Conservation (phyloP, 2,329 filamentous ascomycete genomes). For the Dactylellina parvicollis region DNA sequence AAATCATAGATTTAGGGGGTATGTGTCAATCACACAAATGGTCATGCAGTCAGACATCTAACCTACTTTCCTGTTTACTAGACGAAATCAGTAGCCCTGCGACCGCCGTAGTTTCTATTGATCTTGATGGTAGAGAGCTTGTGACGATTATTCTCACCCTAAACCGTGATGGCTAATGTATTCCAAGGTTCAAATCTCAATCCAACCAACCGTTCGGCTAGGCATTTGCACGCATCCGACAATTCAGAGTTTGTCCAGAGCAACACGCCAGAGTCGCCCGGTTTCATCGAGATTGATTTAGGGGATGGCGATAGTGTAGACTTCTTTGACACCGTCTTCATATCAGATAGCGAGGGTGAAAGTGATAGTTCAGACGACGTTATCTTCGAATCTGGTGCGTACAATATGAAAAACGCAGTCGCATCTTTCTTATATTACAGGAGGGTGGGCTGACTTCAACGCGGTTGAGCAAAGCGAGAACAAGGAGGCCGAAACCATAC, state of each 20-base stretch:
- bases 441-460: neutral
- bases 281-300: neutral
- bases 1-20: conserved; percentile 48
- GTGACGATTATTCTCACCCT: too few relatives aligned
- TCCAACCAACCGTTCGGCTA: too few relatives aligned
- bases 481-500: conserved; percentile 1
- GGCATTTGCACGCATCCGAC: neutral
- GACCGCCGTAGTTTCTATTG: too few relatives aligned
- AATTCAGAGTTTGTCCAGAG: neutral
- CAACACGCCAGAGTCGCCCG: neutral
- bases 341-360: conserved; percentile 30
- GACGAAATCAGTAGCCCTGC: too few relatives aligned
- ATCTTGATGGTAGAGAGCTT: too few relatives aligned
- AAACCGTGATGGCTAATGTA: too few relatives aligned
- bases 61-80: neutral
- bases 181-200: too few relatives aligned
- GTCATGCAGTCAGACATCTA: neutral
- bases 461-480: neutral
- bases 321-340: conserved; percentile 29
- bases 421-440: neutral
- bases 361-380: conserved; percentile 25
- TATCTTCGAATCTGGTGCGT: conserved; percentile 36
- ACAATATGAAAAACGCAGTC: neutral
- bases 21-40: neutral
- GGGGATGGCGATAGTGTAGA: conserved; percentile 7